Evolutionary conservation across 805 yeast genomes (phyloP), one percentile per base, ranked within the genome.

Genomic region (Ogataea sp.): DNA sequence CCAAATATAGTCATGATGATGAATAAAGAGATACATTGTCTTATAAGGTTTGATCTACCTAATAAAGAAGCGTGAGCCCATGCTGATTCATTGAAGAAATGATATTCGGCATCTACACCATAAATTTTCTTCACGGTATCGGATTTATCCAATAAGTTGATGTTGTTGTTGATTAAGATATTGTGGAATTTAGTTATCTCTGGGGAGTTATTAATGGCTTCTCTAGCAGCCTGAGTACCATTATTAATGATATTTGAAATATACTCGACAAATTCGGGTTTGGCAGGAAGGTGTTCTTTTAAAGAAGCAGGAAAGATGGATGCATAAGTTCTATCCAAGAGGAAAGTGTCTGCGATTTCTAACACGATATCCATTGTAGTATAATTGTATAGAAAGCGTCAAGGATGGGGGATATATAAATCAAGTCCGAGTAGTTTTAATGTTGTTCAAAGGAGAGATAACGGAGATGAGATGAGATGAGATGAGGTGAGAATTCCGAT

Each of bases 281-380:
- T 47, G 30, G 51, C 55, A 2, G 64, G 64, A 21, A 60, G 34
- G 34, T 49, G 46, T 17, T 45, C 54, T 15, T 68, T 62, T 33
- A 79, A 58, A 9, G 76, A 62, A 8, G 70, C 66, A 14, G 96
- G 96, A 35, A 86, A 65, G 2, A 76, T 44, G 31, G 64, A 64
- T 24, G 97, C 84, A 52, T 88, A 90, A 15, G 76, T 64, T 56
- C 67, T 70, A 64, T 93, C 98, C 37, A 90, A 73, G 23, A 78
- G 52, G 50, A 64, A 84, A 36, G 84, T 70, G 62, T 93, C 98
- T 34, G 68, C 63, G 20, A 78, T 66, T 61, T 93, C 98, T 38
- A 93, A 71, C 20, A 87, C 88, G 54, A 93, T 67, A 81, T 93
- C 98, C 98, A 93, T 90, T 42, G 35, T 56, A 18, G 11, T 16